Conservation (phyloP, 495 filamentous ascomycete species). For the Xylaria telfairii region DNA sequence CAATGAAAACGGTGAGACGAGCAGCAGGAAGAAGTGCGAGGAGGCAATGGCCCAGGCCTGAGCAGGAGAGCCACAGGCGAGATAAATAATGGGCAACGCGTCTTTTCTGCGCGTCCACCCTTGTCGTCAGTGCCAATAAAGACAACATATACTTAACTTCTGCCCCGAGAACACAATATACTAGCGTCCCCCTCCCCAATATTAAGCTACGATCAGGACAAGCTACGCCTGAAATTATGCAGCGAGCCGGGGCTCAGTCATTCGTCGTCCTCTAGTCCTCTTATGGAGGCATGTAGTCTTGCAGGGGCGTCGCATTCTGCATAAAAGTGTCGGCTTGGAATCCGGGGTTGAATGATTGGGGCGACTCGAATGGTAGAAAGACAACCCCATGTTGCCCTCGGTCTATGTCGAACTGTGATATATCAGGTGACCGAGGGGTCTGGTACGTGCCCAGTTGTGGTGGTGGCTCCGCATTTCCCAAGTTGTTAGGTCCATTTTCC, state of each 20-base stretch:
- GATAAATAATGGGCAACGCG: background rate
- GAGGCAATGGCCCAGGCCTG: slow-evolving; percentile 26
- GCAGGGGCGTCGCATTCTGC: slow-evolving; percentile 14
- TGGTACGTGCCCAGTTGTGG: slow-evolving; percentile 10
- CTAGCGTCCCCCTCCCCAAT: background rate
- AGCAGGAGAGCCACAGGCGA: background rate
- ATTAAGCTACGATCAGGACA: background rate
- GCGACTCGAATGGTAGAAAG: slow-evolving; percentile 19
- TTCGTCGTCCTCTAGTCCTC: background rate
- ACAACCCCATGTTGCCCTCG: slow-evolving; percentile 16
- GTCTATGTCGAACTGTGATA: slow-evolving; percentile 8
- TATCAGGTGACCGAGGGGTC: slow-evolving; percentile 14
- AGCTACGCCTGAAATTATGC: background rate
- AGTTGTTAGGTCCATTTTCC: slow-evolving; percentile 4
- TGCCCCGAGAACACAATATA: background rate
- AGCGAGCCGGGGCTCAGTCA: background rate
- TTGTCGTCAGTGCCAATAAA: background rate
- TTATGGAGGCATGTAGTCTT: slow-evolving; percentile 27
- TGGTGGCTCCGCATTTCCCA: slow-evolving; percentile 1
- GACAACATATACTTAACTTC: background rate
- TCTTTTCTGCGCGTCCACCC: background rate
- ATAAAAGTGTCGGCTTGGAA: slow-evolving; percentile 18
- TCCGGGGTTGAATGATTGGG: slow-evolving; percentile 13
- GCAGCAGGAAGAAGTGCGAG: slow-evolving; percentile 39
- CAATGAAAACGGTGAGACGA: slow-evolving; percentile 34